Base-by-base conservation (phyloP, 2,329 filamentous ascomycete species). In the Arthrobotrys sphaeroides region DNA sequence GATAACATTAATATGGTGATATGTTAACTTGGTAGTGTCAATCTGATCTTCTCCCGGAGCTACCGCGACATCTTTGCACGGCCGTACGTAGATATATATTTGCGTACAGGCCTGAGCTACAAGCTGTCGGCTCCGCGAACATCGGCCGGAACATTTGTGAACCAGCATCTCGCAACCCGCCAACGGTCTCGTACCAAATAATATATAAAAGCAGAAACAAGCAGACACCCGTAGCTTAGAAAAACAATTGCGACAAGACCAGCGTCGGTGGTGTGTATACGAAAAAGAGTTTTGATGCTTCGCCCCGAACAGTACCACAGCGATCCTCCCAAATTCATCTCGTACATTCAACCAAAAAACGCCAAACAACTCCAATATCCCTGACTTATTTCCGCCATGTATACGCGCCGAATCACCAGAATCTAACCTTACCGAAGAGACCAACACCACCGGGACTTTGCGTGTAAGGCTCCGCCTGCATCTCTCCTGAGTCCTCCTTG, bases 401-500 rank as follows among this genome's bases (percentile, higher is more conserved):
- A 49, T 55, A 16, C 20, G n/a, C 5, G 2, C 12, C 28, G 16
- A 2, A 22, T 42, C 43, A 77, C 73, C 73, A 77, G 42, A 77
- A 77, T 33, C 49, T 77, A 22, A 77, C 73, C 16, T 42, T 66
- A 10, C 53, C 73, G 16, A 72, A 72, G 40, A 77, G 33, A 5
- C 67, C 42, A 2, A 59, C 65, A 0, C 49, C 60, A n/a, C 28
- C 66, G 1, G 57, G 55, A 22, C 64, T 55, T 33, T 70, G 69
- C 7, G 73, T 72, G 26, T 77, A 77, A 0, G 73, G 73, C 10
- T 77, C 73, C 6, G 73, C 73, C 24, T 77, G 73, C 65, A 72
- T 77, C 60, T 77, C 73, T 9, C 73, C 67, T 13, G 55, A 75
- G 31, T 77, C 60, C n/a, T 77, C 73, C 43, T 72, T 77, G 20